phyloP scores from a whole-genome alignment of 2,329 filamentous ascomycete species.

The Beauveria bassiana region DNA sequence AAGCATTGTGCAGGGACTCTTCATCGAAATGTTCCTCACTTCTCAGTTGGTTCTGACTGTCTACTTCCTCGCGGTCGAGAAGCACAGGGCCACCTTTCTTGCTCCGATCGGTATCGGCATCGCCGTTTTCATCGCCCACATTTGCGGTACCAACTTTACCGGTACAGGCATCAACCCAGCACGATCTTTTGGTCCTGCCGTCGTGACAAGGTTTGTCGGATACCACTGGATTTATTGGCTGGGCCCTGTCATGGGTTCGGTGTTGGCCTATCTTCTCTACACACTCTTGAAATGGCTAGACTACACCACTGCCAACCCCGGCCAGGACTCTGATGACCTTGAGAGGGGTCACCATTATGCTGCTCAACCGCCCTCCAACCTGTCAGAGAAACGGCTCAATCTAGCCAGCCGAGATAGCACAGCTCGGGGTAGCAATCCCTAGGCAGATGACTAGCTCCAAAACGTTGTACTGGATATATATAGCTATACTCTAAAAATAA shows the following conservation, averaged over 20 bases:
- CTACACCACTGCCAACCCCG: constrained; percentile 43
- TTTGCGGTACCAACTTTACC: constrained; percentile 38
- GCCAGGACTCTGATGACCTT: constrained; percentile 35
- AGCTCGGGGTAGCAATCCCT: too few relatives aligned
- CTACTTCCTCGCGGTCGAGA: constrained; percentile 64
- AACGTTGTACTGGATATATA: too few relatives aligned
- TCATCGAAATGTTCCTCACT: constrained; percentile 61
- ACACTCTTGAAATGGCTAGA: constrained; percentile 42
- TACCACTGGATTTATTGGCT: constrained; percentile 51
- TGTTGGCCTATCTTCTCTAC: constrained; percentile 43
- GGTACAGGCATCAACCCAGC: constrained; percentile 44
- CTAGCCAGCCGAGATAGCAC: too few relatives aligned
- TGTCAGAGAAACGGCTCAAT: too few relatives aligned
- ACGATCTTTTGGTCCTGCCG: constrained; percentile 41
- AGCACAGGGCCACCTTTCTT: constrained; percentile 64
- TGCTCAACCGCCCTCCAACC: too few relatives aligned
- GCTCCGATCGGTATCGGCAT: constrained; percentile 67
- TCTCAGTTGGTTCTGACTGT: constrained; percentile 56
- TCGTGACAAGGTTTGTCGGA: constrained; percentile 32
- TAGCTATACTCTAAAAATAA: too few relatives aligned
- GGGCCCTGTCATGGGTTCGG: constrained; percentile 41
- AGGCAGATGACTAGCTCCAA: too few relatives aligned
- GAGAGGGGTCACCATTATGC: constrained; percentile 13
- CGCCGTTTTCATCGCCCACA: constrained; percentile 55
- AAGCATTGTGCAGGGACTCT: constrained; percentile 49